These are phyloP conservation scores for Ceriops tagal DNA, from an alignment of 345 rosid species.

Conservation along the genomic window DNA sequence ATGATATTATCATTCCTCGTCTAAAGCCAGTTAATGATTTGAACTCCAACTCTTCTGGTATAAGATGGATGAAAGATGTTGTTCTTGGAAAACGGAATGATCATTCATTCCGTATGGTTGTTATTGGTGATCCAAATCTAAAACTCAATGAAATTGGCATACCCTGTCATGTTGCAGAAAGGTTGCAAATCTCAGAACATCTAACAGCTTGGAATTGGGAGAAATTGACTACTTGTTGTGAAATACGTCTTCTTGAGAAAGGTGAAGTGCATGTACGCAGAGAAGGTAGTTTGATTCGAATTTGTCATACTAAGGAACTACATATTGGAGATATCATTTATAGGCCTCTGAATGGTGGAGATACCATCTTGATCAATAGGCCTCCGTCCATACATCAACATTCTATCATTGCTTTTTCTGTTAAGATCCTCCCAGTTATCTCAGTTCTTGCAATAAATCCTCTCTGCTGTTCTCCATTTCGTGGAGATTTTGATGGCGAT, in stretches of 20 bases:
- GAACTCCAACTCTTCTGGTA: conserved; percentile 57
- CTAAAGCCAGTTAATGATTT: conserved; percentile 39
- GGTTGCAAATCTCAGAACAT: conserved; percentile 65
- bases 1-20: conserved; percentile 38
- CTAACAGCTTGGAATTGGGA: conserved; percentile 69
- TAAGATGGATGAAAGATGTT: conserved; percentile 85
- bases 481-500: conserved; percentile 96
- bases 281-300: conserved; percentile 45
- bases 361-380: conserved; percentile 68
- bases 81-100: conserved; percentile 85
- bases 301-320: conserved; percentile 49
- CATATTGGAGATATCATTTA: conserved; percentile 55
- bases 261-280: conserved; percentile 59
- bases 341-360: conserved; percentile 72
- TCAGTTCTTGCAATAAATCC: conserved; percentile 87
- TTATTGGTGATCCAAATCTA: conserved; percentile 75
- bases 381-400: conserved; percentile 97
- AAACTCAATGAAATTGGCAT: conserved; percentile 77
- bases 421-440: conserved; percentile 56
- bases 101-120: conserved; percentile 83
- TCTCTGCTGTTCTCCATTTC: conserved; percentile 76
- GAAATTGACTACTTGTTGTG: conserved; percentile 40
- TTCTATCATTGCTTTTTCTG: conserved; percentile 77
- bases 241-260: conserved; percentile 54
- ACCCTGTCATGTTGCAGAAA: conserved; percentile 72